Evolutionary conservation across 768 basidiomycete genomes (phyloP), one percentile per base, ranked within the genome.

Genomic region (Russula virescens): DNA sequence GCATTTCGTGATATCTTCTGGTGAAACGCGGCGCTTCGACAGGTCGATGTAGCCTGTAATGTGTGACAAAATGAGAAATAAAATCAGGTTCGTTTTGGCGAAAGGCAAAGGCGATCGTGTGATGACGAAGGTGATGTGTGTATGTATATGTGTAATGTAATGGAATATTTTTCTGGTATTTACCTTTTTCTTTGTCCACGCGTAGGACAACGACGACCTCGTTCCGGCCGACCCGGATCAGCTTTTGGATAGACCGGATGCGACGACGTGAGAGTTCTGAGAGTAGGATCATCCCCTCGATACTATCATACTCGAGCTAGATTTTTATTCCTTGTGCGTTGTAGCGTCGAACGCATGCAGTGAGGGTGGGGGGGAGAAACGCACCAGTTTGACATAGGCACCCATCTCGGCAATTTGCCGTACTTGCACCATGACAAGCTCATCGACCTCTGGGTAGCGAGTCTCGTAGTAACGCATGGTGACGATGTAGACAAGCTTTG

Each of bases 321-420:
- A 16, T 31, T 46, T 58, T 55, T 62, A 11, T 38, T 14, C 38
- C 23, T 14, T 43, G 13, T 1, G 45, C 38, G n/a, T 55, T 45
- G 40, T 31, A 46, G 28, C 43, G 43, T 45, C 43, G 43, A n/a
- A 16, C n/a, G 9, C 42, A 8, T 19, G 42, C 18, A 43, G 42
- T 18, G 42, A 8, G 19, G 3, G 14, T 3, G 2, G 26, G 10
- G 13, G 8, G 40, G 40, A 55, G 54, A 18, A 21, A 78, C 89
- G 69, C 68, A 96, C 95, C 69, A 99, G 81, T 72, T 98, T 98
- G 66, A 99, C 97, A 74, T 99, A 98, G 49, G 97, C 97, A 52
- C 97, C 97, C 96, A 98, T 99, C 75, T 99, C 96, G 56, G 94
- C 93, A 70, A 99, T 99, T 78, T 97, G 94, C 74, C 92, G 91